Evolutionary conservation across 2,329 filamentous ascomycete species (phyloP).

Genomic region (Colletotrichum limetticola): DNA sequence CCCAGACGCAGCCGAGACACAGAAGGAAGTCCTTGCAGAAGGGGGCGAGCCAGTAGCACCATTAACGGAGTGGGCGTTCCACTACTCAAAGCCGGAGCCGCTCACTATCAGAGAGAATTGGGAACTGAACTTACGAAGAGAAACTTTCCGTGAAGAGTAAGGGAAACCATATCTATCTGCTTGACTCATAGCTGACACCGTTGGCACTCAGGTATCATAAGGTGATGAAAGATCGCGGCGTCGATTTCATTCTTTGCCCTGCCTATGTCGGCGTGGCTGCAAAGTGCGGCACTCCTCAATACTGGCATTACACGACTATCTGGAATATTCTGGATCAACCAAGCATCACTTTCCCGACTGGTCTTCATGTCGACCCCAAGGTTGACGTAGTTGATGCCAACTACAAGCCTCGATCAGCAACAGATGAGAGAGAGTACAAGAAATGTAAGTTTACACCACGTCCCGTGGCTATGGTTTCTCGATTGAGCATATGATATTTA

Average conservation of each 20-base stretch:
- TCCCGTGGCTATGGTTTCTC: too few relatives aligned
- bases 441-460: constrained; percentile 18
- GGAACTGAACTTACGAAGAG: constrained; percentile 37
- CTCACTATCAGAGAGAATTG: constrained; percentile 37
- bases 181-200: constrained; percentile 39
- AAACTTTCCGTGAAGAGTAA: constrained; percentile 37
- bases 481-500: too few relatives aligned
- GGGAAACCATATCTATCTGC: constrained; percentile 51
- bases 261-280: constrained; percentile 39
- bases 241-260: constrained; percentile 43
- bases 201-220: constrained; percentile 23
- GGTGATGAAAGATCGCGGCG: constrained; percentile 38
- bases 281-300: constrained; percentile 36
- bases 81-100: constrained; percentile 23
- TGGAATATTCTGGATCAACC: constrained; percentile 47
- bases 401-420: constrained; percentile 9
- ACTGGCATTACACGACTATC: constrained; percentile 44
- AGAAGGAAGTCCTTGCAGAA: constrained; percentile 32
- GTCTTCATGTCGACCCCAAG: constrained; percentile 12
- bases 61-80: constrained; percentile 42
- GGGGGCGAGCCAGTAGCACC: constrained; percentile 42
- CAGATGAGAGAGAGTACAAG: constrained; percentile 22
- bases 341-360: constrained; percentile 41
- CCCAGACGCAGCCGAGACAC: constrained; percentile 39
- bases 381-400: neutral